Base-by-base conservation (phyloP, 140 eudicot species). In the Senecio squalidus region DNA sequence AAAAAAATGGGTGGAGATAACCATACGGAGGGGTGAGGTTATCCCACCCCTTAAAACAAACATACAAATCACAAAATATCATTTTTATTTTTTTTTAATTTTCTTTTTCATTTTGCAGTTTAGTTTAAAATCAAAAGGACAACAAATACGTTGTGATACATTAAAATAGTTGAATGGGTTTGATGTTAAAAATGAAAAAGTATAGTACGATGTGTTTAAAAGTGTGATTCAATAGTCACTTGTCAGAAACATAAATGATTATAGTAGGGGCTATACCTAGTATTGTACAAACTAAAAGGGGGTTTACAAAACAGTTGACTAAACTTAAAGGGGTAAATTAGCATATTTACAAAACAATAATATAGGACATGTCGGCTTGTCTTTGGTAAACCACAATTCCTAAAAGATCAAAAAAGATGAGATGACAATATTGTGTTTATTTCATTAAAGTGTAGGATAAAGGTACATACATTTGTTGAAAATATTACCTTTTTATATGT, bases 301-400 rank as follows among this genome's bases (percentile, higher is more conserved):
- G 16, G 4, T 44, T 25, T 8, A 31, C 20, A 18, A 51, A 1
- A 38, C 24, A 41, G 54, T 63, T 55, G 24, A 34, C 47, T 28
- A 55, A 26, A 63, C 60, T 64, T 71, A 9, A 71, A 63, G 67
- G 76, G 66, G 47, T 34, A 64, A 71, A 5, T 43, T 55, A 0
- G 60, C 66, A 56, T 26, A 44, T 63, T 55, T 62, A 45, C 36
- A 21, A 55, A 55, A 54, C 65, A 44, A 63, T 45, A 22, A 45
- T 10, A 43, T 25, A 46, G 20, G 60, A 28, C 34, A 18, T 72
- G 72, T 56, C 66, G 28, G 67, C 29, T 72, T 47, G 30, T 45
- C 51, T 53, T 61, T 44, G 53, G n/a, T 8, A 45, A 17, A 21
- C 26, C 25, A 56, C 47, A 68, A 5, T 26, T 15, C 44, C 17